Base-by-base conservation (phyloP, 2,329 filamentous ascomycete species). In the Fusarium nygamai region DNA sequence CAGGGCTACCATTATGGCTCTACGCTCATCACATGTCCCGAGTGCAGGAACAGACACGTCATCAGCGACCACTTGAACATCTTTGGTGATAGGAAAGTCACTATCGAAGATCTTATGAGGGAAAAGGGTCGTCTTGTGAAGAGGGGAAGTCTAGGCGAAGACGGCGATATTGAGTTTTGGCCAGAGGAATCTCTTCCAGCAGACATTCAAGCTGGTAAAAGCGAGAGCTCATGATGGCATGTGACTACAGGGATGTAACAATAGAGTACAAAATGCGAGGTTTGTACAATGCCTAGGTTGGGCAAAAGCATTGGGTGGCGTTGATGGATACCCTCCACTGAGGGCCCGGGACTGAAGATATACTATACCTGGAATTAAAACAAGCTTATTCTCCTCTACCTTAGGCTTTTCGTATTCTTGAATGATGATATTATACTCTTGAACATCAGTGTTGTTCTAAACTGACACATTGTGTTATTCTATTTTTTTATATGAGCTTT, bases 1-100 rank as follows among this genome's bases (percentile, higher is more conserved):
- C 96, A 98, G 81, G 96, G 94, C 38, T 99, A 99, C 81, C 95
- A 98, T 83, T 88, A 92, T 72, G 96, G 96, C 41, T 96, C 94
- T 3, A 92, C 96, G 9, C 86, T 99, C 65, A 95, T 98, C 74
- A 92, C 92, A 39, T 99, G 96, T 81, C 96, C 96, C 0, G 86
- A 87, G 8, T 99, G 96, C 84, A 91, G 92, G 79, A 95, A 94
- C 80, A 89, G 95, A 31, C 96, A 99, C 85, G 85, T 99, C 75
- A 98, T 99, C 78, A 93, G 91, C 79, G 96, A 99, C 82, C 93
- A 99, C 82, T 84, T 99, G 47, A 84, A 85, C 75, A 93, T 96
- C 56, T 96, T 96, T 79, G 92, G 92, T 41, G 90, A 95, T 75
- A 87, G 87, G 54, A 86, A 88, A 64, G 64, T 93, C 66, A 95